Base-by-base conservation (phyloP, 2,329 filamentous ascomycete genomes). In the Diaporthe batatas region DNA sequence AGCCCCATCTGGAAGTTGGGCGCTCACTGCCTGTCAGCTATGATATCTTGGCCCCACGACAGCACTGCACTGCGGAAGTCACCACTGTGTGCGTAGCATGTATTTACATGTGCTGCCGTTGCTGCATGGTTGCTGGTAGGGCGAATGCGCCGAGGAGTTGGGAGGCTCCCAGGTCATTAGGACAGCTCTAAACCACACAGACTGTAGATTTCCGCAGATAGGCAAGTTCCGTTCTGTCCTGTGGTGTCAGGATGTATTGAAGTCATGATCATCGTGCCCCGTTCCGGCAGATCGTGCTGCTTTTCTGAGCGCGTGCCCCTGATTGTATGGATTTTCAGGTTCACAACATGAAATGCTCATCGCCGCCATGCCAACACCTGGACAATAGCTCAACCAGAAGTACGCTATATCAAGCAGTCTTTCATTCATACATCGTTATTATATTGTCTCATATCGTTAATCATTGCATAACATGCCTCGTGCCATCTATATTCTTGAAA, bases 391-490 rank as follows among this genome's bases (percentile, higher is more conserved):
- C 29, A 11, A 51, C 21, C 14, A 42, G 39, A 18, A 65, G 21
- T n/a, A n/a, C n/a, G 36, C 23, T 21, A 12, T 21, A 39, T 18
- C n/a, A 67, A 6, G 14, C 32, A 39, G 21, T 51, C 10, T 47
- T 47, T 53, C 51, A 25, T 67, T 21, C 29, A 67, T 53, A 3
- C 51, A 51, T 65, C 44, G 51, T 51, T 34, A 53, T 67, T n/a
- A 3, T 18, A 12, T 12, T 53, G 7, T 67, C 32, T 65, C 11
- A 2, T 39, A 47, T 67, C 62, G 16, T 67, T 16, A 53, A 21
- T 67, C 62, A 29, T 67, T 67, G 32, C 62, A 53, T 53, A 25
- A n/a, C 59, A 25, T 65, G 44, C 59, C 59, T 51, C 59, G 25
- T 53, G 16, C 53, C 44, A 39, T 67, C 29, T 67, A 53, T 67